phyloP scores from a whole-genome alignment of 139 green algal genomes.

The Nannochloris sp. region DNA sequence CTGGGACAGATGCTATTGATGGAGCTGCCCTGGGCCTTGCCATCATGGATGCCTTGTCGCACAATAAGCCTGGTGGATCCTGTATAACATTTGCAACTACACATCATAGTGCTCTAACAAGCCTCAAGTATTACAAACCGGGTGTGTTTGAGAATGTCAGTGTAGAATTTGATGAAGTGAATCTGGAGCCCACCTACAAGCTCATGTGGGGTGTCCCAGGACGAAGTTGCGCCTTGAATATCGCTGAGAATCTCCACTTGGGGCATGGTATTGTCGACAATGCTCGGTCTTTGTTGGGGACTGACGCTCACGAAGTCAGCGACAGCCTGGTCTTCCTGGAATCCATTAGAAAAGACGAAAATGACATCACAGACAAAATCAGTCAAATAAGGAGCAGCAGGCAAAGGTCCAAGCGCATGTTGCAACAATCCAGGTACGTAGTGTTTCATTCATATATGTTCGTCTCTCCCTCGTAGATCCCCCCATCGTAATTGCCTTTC shows the following conservation, averaged over 20 bases:
- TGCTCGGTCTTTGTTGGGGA: slow-evolving; percentile 49
- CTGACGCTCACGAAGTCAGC: slow-evolving; percentile 21
- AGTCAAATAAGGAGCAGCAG: neutral
- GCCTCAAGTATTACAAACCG: slow-evolving; percentile 72
- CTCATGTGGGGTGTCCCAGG: slow-evolving; percentile 81
- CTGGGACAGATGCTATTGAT: slow-evolving; percentile 86
- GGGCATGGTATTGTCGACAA: slow-evolving; percentile 46
- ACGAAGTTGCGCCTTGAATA: slow-evolving; percentile 70
- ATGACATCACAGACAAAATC: slow-evolving; percentile 18
- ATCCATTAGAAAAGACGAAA: slow-evolving; percentile 4
- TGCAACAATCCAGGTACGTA: slow-evolving; percentile 2
- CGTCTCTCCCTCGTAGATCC: no score
- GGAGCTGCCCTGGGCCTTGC: slow-evolving; percentile 80
- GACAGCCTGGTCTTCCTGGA: slow-evolving; percentile 28
- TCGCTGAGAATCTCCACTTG: slow-evolving; percentile 65
- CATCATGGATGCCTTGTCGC: slow-evolving; percentile 52
- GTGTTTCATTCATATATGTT: neutral
- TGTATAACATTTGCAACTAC: slow-evolving; percentile 73
- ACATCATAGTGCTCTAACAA: slow-evolving; percentile 44
- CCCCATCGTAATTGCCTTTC: no score
- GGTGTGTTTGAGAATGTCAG: slow-evolving; percentile 72
- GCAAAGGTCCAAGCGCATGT: neutral
- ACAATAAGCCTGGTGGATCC: slow-evolving; percentile 40
- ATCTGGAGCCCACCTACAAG: slow-evolving; percentile 71
- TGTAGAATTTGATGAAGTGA: slow-evolving; percentile 79